Evolutionary conservation across 257 asterid species (phyloP).

Genomic region (Solanum tacnaense): DNA sequence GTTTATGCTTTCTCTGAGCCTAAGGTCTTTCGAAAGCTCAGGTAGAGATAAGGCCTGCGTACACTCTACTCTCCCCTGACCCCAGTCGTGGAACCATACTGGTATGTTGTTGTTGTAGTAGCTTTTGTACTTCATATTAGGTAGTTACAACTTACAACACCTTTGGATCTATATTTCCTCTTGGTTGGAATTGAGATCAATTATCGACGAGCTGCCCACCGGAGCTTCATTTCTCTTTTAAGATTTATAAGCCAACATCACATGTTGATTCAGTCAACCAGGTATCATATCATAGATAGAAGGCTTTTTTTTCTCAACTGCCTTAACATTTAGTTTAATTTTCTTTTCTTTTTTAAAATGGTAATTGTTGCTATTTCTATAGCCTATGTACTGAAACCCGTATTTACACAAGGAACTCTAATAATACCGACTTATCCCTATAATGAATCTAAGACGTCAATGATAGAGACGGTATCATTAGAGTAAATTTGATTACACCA

Average conservation of each 20-base stretch:
- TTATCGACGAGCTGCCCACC: not conserved
- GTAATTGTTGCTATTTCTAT: too few species aligned
- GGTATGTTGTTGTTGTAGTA: not conserved
- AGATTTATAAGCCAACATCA: not conserved
- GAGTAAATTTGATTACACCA: too few species aligned
- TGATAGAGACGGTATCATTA: too few species aligned
- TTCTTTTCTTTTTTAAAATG: not conserved
- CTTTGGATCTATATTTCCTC: not conserved
- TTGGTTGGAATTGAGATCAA: not conserved
- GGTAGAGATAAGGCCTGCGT: not conserved
- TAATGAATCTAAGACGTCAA: too few species aligned
- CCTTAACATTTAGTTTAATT: not conserved
- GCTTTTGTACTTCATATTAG: not conserved
- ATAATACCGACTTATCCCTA: too few species aligned
- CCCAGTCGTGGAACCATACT: not conserved
- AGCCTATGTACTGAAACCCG: too few species aligned
- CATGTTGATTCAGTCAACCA: not conserved
- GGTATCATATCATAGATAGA: not conserved
- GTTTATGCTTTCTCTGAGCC: not conserved
- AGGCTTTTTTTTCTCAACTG: not conserved
- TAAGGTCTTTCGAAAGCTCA: not conserved
- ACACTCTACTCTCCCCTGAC: not conserved
- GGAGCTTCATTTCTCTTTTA: not conserved
- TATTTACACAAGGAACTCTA: too few species aligned
- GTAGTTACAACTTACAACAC: not conserved